These are phyloP conservation scores for Populus hybrid DNA, from an alignment of 441 rosid genomes.

Conservation along the genomic window DNA sequence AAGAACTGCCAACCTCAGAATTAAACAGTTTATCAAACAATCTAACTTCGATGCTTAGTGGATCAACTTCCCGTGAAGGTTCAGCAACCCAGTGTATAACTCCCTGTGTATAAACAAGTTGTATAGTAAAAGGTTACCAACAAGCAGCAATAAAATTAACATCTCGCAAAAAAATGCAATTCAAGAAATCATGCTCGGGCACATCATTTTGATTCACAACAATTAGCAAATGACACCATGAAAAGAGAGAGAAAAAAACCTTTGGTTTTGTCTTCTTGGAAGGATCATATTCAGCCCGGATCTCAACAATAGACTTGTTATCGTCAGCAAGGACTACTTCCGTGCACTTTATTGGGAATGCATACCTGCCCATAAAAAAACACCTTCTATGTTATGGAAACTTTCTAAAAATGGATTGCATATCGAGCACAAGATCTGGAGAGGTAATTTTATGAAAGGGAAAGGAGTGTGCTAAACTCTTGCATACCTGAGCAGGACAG, in stretches of 20 bases:
- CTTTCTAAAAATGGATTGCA: background rate
- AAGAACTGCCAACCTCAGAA: slow-evolving; percentile 58
- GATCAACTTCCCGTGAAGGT: slow-evolving; percentile 56
- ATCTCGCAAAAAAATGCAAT: background rate
- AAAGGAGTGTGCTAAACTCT: background rate
- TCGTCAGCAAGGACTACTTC: slow-evolving; percentile 75
- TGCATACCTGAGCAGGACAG: slow-evolving; percentile 69
- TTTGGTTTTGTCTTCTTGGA: slow-evolving; percentile 18
- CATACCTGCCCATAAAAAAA: slow-evolving; percentile 57
- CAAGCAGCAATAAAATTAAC: background rate
- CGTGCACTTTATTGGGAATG: slow-evolving; percentile 87
- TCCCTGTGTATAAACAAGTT: slow-evolving; percentile 44
- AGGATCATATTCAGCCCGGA: slow-evolving; percentile 87
- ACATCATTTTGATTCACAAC: background rate
- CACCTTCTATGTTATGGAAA: background rate
- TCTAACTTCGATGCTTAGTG: slow-evolving; percentile 80
- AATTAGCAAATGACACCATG: background rate
- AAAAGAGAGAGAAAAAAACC: slow-evolving; percentile 8
- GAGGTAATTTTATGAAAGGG: background rate
- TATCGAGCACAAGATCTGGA: background rate
- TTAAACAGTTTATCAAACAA: slow-evolving; percentile 82
- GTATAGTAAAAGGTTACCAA: background rate
- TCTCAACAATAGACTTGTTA: slow-evolving; percentile 69
- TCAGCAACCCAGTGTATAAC: slow-evolving; percentile 96
- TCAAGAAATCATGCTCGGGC: background rate